Conservation (phyloP, 192 early-diverging fungal species). For the Obelidium mucronatum region DNA sequence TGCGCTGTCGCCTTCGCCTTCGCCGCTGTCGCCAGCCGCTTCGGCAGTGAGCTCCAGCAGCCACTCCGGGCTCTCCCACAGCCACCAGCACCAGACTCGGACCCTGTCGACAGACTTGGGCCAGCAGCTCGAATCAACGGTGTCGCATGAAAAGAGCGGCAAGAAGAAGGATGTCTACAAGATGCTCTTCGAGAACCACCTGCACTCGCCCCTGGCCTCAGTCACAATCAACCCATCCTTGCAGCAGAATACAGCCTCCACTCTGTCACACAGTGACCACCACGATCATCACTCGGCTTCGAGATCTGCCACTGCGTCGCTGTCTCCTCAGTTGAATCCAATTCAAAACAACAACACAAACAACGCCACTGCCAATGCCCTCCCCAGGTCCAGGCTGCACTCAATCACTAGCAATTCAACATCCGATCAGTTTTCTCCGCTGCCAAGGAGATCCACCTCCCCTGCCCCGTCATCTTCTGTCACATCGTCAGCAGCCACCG, state of each 20-base stretch:
- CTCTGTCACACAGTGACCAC: neutral
- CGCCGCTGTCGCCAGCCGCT: neutral
- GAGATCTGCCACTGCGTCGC: neutral
- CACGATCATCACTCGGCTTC: neutral
- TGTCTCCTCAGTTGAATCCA: neutral
- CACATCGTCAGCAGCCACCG: neutral
- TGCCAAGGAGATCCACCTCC: neutral
- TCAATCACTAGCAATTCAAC: neutral
- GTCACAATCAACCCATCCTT: neutral
- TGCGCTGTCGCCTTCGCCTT: neutral
- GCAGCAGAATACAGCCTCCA: neutral
- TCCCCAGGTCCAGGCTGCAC: neutral
- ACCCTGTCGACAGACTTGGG: neutral
- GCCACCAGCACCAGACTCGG: neutral
- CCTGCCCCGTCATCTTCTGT: neutral
- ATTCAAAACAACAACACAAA: no score
- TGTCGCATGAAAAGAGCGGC: neutral
- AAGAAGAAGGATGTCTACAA: constrained; percentile 24
- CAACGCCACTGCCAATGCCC: neutral
- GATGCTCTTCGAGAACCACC: constrained; percentile 24
- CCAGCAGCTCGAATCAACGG: neutral
- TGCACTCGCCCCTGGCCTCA: neutral
- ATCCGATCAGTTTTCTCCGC: neutral
- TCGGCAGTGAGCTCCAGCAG: neutral
- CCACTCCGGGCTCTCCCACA: neutral